A percentile compares a stretch with the other conserved stretches of the same genome.
Conservation (phyloP, 75 land plant species). For the Picea sitchensis region DNA sequence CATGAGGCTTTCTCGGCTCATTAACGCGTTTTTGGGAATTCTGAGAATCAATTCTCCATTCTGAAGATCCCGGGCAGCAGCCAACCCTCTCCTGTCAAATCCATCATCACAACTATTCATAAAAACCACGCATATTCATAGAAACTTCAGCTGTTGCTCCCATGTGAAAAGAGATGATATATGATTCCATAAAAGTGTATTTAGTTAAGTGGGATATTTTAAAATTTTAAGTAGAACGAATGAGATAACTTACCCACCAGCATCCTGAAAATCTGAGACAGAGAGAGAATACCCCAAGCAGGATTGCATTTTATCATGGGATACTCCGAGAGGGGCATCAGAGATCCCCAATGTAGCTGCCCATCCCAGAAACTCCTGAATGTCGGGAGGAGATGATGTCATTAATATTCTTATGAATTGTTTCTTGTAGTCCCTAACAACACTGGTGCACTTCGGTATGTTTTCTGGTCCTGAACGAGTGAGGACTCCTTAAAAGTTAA, state of each 20-base stretch:
- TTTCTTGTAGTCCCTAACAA: too few relatives aligned
- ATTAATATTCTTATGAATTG: too few relatives aligned
- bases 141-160: not conserved
- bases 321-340: conserved; percentile 20
- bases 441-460: too few relatives aligned
- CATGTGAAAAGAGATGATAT: not conserved
- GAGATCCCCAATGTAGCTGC: conserved; percentile 34
- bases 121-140: not conserved
- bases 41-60: conserved; percentile 72
- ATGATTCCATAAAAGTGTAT: not conserved
- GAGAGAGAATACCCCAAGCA: conserved; percentile 58
- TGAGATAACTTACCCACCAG: conserved; percentile 60
- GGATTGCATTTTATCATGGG: conserved; percentile 6
- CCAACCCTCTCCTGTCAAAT: conserved; percentile 75
- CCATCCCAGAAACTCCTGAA: too few relatives aligned
- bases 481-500: too few relatives aligned
- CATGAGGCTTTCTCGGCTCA: conserved; percentile 43
- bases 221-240: too few relatives aligned
- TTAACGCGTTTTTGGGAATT: conserved; percentile 62
- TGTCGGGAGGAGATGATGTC: too few relatives aligned
- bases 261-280: conserved; percentile 58
- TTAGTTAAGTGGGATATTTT: not conserved
- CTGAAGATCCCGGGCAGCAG: conserved; percentile 56
- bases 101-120: not conserved
- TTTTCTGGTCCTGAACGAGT: too few relatives aligned